Base-by-base conservation (phyloP, 2,329 filamentous ascomycete species). In the Aspergillus vadensis region DNA sequence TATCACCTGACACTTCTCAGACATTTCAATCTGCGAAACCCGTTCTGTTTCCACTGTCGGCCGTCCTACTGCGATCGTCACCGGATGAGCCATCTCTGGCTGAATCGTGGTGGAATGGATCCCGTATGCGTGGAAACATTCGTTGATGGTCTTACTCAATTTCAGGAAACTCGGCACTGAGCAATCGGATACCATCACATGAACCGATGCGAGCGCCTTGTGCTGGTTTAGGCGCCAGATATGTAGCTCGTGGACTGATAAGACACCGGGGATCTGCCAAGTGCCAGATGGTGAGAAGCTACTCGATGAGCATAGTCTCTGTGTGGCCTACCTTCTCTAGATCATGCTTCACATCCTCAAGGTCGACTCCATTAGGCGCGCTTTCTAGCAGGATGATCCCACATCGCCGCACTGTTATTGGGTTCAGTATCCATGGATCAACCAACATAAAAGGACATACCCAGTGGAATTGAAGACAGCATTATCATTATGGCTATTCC, bases 401-500 rank as follows among this genome's bases (percentile, higher is more conserved):
- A 54, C 70, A 63, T 50, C 65, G 64, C 27, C 69, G 68, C 38
- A 74, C 72, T 75, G 43, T 14, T 10, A 21, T 4, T 4, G 15
- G 27, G 15, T 8, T 48, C 14, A 51, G 8, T 6, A 12, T 15
- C 10, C 14, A 19, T n/a, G 10, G 1, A 10, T 5, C 12, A 36
- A 5, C 2, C 12, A 51, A 21, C n/a, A 30, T 5, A 15, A 8
- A n/a, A 8, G 15, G n/a, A 50, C 54, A 57, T 54, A 67, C 65
- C 50, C 1, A 67, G 61, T 12, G 65, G 65, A 51, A 88, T 66
- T 0, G 88, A 83, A 0, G 88, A 86, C 0, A 85, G 59, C 2
- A 91, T 77, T 43, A 92, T 91, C 83, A 92, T 88, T n/a, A 91
- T 61, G 2, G 88, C 83, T 67, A 92, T 93, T 54, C 82, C 87